These are phyloP conservation scores for Phytophthora sp. DNA, from an alignment of 352 stramenopile genomes.

Conservation along the genomic window DNA sequence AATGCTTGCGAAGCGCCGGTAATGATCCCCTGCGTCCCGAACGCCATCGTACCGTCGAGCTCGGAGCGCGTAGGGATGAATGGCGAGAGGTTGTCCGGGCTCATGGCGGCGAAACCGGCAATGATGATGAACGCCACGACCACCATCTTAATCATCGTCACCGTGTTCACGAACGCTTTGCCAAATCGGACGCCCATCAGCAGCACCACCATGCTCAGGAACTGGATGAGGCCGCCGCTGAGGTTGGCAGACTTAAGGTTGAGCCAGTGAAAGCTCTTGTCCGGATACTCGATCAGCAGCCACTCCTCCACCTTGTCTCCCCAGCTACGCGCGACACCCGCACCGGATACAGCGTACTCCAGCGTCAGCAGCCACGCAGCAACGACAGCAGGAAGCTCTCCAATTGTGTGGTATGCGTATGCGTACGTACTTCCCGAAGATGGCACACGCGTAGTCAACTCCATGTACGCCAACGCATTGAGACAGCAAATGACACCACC, in stretches of 20 bases:
- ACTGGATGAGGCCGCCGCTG: conserved; percentile 62
- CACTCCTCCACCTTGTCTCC: conserved; percentile 89
- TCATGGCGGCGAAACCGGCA: conserved; percentile 79
- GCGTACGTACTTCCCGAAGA: conserved; percentile 91
- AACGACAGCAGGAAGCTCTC: conserved; percentile 90
- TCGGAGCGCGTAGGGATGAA: conserved; percentile 66
- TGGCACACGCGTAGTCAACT: conserved; percentile 81
- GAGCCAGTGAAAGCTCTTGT: conserved; percentile 54
- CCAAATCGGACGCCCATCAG: conserved; percentile 82
- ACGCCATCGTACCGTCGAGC: conserved; percentile 32
- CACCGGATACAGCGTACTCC: conserved; percentile 89
- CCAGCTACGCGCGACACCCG: conserved; percentile 92
- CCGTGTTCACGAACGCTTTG: conserved; percentile 88
- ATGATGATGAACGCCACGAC: conserved; percentile 92
- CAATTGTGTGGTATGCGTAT: conserved; percentile 91
- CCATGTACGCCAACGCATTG: conserved; percentile 87
- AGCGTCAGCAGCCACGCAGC: conserved; percentile 85
- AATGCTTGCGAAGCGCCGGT: conserved; percentile 88
- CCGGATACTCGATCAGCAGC: conserved; percentile 46
- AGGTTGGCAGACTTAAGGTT: conserved; percentile 62
- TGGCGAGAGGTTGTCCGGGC: conserved; percentile 83
- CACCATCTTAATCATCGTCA: conserved; percentile 73
- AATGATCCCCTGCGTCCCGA: conserved; percentile 75
- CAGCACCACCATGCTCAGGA: conserved; percentile 68
- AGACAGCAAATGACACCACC: conserved; percentile 75